phyloP scores from a whole-genome alignment of 306 rosid species.

The Lathyrus aphaca region DNA sequence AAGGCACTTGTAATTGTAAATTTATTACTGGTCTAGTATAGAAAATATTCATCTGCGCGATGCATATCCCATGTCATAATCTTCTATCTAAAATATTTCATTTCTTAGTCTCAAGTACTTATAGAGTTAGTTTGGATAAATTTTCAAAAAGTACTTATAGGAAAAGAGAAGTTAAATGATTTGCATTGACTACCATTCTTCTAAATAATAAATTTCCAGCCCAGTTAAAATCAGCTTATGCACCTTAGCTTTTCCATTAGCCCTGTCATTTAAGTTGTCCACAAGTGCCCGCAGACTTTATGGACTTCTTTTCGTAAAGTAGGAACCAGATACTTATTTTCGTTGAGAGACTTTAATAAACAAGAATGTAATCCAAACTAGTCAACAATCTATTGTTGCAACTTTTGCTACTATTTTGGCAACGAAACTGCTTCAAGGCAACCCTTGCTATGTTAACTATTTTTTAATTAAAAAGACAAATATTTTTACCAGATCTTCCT shows the following conservation, averaged over 20 bases:
- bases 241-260: slow-evolving; percentile 7
- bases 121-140: background rate
- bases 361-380: slow-evolving; percentile 2
- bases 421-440: slow-evolving; percentile 19
- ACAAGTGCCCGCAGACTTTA: background rate
- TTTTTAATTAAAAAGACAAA: background rate
- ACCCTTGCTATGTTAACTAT: slow-evolving; percentile 9
- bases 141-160: background rate
- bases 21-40: slow-evolving; percentile 7
- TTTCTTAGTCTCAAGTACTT: slow-evolving; percentile 12
- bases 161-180: background rate
- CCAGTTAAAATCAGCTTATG: background rate
- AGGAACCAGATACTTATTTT: background rate
- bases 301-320: background rate
- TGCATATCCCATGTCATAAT: slow-evolving; percentile 9
- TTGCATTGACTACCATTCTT: background rate
- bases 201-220: slow-evolving; percentile 6
- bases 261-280: background rate
- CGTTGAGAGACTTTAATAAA: slow-evolving; percentile 1
- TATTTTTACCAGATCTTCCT: slow-evolving; percentile 29
- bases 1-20: slow-evolving; percentile 26
- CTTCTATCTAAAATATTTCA: slow-evolving; percentile 30
- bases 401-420: slow-evolving; percentile 13
- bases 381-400: background rate
- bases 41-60: background rate